A percentile compares a stretch with the other conserved stretches of the same genome.
These are phyloP conservation scores for Kodamaea kakaduensis DNA, from an alignment of 805 yeast species.

Conservation along the genomic window DNA sequence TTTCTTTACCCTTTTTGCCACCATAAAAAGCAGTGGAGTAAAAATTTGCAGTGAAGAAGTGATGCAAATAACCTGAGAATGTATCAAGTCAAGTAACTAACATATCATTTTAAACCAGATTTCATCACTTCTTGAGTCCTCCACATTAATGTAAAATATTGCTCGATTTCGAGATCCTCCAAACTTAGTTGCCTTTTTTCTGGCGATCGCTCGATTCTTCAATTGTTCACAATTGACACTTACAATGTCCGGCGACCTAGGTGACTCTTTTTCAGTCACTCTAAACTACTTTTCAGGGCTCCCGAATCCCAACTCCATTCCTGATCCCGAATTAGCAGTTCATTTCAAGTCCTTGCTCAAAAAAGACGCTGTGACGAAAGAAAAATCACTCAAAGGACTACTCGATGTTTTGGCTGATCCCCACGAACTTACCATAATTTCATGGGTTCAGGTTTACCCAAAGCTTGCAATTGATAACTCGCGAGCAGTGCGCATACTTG, in stretches of 20 bases:
- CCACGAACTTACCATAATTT: slow-evolving; percentile 46
- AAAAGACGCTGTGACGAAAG: slow-evolving; percentile 80
- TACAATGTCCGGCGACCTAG: slow-evolving; percentile 18
- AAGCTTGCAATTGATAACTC: slow-evolving; percentile 72
- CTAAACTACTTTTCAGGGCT: slow-evolving; percentile 72
- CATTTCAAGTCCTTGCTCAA: slow-evolving; percentile 75
- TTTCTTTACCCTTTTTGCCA: too few species aligned
- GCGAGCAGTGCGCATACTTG: slow-evolving; percentile 52
- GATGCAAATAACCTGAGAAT: too few species aligned
- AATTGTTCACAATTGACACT: too few species aligned
- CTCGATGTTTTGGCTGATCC: slow-evolving; percentile 26
- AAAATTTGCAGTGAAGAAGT: too few species aligned
- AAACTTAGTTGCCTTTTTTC: too few species aligned
- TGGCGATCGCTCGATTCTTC: too few species aligned
- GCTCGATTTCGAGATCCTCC: too few species aligned
- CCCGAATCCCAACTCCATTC: slow-evolving; percentile 49
- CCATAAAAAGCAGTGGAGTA: too few species aligned
- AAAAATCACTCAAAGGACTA: slow-evolving; percentile 63
- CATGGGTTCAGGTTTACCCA: slow-evolving; percentile 81
- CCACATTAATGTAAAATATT: too few species aligned
- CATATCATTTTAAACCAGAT: too few species aligned
- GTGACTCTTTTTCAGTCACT: slow-evolving; percentile 45
- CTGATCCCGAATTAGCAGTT: slow-evolving; percentile 46
- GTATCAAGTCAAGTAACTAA: too few species aligned
- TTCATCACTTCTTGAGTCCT: too few species aligned